These are phyloP conservation scores for Trichosporon faecale DNA, from an alignment of 1,284 basidiomycete species.

Conservation along the genomic window DNA sequence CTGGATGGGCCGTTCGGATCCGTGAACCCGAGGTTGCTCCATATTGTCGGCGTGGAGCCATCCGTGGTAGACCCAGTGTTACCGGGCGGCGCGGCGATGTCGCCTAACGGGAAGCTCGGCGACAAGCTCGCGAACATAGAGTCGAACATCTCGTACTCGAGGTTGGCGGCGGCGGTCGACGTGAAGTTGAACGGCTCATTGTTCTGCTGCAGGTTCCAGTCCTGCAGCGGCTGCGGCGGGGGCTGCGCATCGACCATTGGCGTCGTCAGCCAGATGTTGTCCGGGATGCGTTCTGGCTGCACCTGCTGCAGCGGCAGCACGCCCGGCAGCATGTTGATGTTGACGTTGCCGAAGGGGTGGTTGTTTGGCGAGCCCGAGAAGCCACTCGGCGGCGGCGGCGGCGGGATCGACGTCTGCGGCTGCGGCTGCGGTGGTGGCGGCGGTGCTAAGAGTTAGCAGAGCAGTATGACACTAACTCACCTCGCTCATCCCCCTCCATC, in stretches of 20 bases:
- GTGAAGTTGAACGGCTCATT: slow-evolving; percentile 27
- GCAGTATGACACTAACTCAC: slow-evolving; percentile 55
- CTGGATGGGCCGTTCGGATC: slow-evolving; percentile 6
- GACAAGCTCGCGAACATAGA: slow-evolving; percentile 44
- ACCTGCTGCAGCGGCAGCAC: slow-evolving; percentile 11
- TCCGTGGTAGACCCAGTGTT: slow-evolving; percentile 20
- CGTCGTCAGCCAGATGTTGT: slow-evolving; percentile 31
- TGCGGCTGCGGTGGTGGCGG: slow-evolving; percentile 7
- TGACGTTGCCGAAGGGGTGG: slow-evolving; percentile 13
- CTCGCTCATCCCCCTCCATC: slow-evolving; percentile 83
- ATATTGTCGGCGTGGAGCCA: slow-evolving; percentile 22
- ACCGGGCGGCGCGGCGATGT: slow-evolving; percentile 10
- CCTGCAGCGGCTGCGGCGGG: slow-evolving; percentile 9
- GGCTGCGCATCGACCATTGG: slow-evolving; percentile 25
- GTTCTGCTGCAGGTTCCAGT: slow-evolving; percentile 20
- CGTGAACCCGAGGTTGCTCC: slow-evolving; percentile 24
- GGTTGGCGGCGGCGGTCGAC: slow-evolving; percentile 29
- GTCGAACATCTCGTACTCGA: slow-evolving; percentile 47
- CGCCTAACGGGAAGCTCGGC: slow-evolving; percentile 36
- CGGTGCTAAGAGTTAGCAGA: slow-evolving; percentile 11
- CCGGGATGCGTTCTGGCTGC: slow-evolving; percentile 22
- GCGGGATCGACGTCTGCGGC: neutral
- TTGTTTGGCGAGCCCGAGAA: slow-evolving; percentile 19
- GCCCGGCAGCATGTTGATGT: slow-evolving; percentile 17
- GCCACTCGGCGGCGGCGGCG: slow-evolving; percentile 13